These are phyloP conservation scores for Colletotrichum sp. DNA, from an alignment of 2,329 filamentous ascomycete genomes.

Conservation along the genomic window DNA sequence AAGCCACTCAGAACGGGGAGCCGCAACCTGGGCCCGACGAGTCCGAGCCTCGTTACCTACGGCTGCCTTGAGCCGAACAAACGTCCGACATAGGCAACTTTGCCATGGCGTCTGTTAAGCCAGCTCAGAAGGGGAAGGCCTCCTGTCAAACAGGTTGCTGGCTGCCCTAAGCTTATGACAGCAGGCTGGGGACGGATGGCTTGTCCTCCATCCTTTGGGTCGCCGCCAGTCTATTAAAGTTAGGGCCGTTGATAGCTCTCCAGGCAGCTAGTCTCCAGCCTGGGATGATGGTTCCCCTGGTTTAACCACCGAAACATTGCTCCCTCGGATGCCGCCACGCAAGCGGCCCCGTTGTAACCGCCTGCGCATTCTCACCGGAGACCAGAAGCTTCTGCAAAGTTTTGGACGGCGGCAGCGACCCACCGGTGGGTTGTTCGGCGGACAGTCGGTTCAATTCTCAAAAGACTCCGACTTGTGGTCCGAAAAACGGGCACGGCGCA, in stretches of 20 bases:
- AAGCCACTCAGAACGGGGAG: background rate
- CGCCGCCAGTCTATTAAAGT: no score
- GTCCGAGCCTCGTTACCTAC: background rate
- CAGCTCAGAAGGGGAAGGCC: no score
- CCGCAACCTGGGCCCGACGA: background rate
- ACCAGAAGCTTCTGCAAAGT: background rate
- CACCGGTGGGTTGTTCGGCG: background rate
- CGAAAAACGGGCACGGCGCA: slow-evolving; percentile 14
- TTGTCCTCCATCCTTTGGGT: no score
- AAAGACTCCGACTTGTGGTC: slow-evolving; percentile 12
- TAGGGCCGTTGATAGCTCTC: background rate
- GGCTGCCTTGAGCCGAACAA: background rate
- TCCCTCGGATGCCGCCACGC: background rate
- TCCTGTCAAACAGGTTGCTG: no score
- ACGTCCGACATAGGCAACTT: no score
- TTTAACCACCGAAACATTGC: background rate
- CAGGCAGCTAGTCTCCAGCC: background rate
- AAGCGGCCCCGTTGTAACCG: background rate
- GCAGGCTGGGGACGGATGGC: no score
- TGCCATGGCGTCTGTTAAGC: no score
- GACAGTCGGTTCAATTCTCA: slow-evolving; percentile 11
- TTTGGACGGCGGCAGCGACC: background rate
- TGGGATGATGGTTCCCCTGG: background rate
- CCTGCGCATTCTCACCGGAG: background rate
- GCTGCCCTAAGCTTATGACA: no score